Base-by-base conservation (phyloP, 192 early-diverging fungal genomes). In the Physocladia obscura region DNA sequence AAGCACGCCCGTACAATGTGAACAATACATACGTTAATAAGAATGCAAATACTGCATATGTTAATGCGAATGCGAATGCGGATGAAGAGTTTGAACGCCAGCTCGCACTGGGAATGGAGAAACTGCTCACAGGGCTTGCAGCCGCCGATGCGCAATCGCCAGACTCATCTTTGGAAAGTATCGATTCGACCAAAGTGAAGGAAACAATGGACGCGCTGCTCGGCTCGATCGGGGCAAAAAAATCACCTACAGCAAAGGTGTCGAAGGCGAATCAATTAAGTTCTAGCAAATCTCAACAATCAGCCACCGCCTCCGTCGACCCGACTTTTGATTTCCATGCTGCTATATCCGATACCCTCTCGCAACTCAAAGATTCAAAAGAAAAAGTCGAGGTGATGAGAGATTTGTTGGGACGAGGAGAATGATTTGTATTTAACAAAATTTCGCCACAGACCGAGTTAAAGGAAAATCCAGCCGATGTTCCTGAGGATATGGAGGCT, bases 261-360 rank as follows among this genome's bases (percentile, higher is more conserved):
- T 22, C 57, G 35, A 15, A 15, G 52, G 17, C 15, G 13, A 27
- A 26, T 27, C 30, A 2, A 62, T n/a, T n/a, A n/a, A n/a, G n/a
- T n/a, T n/a, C n/a, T n/a, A n/a, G n/a, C n/a, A 62, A 44, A 27
- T 47, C 15, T 19, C 15, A 21, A 27, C 48, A 21, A 57, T 60
- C 58, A 15, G 13, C 24, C 6, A 5, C 58, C 19, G 8, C 24
- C 4, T 19, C 2, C 15, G 24, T 49, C 5, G 40, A 57, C 4
- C 54, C 62, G 44, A 49, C 40, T 76, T 58, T 68, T 56, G 67
- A 22, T 49, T 98, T 98, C 84, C 93, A 97, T 71, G 89, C 93
- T 64, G 88, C 85, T 38, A 93, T 98, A 65, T 86, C 88, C 48
- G 85, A 93, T 48, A 98, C 96, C 13, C 89, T 98, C 85, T 86